These are phyloP conservation scores for Candida maris DNA, from an alignment of 805 yeast species.

Conservation along the genomic window DNA sequence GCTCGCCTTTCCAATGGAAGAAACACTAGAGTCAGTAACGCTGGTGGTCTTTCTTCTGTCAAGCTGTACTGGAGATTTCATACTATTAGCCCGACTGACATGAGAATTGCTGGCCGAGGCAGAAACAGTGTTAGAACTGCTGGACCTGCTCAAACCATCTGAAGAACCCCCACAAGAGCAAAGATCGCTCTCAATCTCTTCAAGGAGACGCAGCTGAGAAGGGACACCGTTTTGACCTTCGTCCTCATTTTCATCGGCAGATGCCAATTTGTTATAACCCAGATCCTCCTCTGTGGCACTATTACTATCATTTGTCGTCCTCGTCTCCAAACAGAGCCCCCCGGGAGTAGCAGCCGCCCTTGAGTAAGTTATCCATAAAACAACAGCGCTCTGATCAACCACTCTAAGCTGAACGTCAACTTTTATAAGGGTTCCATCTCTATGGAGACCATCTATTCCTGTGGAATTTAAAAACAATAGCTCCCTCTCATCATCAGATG, in stretches of 20 bases:
- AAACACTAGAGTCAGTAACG: slow-evolving; percentile 14
- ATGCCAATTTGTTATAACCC: slow-evolving; percentile 35
- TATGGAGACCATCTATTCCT: slow-evolving; percentile 66
- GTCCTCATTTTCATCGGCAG: too few species aligned
- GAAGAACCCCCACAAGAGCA: slow-evolving; percentile 27
- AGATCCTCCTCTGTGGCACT: slow-evolving; percentile 1
- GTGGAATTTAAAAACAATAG: slow-evolving; percentile 53
- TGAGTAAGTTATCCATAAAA: slow-evolving; percentile 85
- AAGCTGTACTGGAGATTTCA: background rate
- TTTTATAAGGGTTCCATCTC: slow-evolving; percentile 61
- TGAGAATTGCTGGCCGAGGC: slow-evolving; percentile 2
- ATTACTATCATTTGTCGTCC: background rate
- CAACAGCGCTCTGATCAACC: slow-evolving; percentile 50
- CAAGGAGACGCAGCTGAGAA: slow-evolving; percentile 51
- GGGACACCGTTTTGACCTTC: slow-evolving; percentile 33
- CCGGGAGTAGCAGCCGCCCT: slow-evolving; percentile 32
- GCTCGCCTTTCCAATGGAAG: slow-evolving; percentile 6
- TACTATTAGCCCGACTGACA: slow-evolving; percentile 3
- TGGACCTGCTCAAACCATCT: slow-evolving; percentile 26
- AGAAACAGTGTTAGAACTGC: slow-evolving; percentile 19
- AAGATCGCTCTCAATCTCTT: slow-evolving; percentile 34
- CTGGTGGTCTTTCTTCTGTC: slow-evolving; percentile 10
- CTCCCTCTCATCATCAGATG: slow-evolving; percentile 40
- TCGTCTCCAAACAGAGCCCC: background rate
- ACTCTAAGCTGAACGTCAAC: slow-evolving; percentile 83